Evolutionary conservation across 2,329 filamentous ascomycete species (phyloP).

Genomic region (Aspergillus caelatus): DNA sequence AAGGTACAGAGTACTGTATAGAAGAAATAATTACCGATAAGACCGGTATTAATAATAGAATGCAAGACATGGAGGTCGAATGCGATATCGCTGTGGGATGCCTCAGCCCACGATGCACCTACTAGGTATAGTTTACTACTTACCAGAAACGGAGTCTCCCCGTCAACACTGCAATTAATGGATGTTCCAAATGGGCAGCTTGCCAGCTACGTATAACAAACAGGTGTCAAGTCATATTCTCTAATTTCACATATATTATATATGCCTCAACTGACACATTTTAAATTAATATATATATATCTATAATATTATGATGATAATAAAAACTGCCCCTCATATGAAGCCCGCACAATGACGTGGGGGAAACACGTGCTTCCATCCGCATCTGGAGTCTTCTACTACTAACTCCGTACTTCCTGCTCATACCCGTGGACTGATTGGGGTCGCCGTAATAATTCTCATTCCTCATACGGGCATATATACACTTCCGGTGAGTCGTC

Average conservation of each 20-base stretch:
- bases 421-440: neutral
- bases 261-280: neutral
- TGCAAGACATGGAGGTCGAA: neutral
- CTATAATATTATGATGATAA: too few species aligned
- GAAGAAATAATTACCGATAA: neutral
- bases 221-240: neutral
- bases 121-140: neutral
- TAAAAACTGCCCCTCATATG: neutral
- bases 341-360: conserved; percentile 17
- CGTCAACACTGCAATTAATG: neutral
- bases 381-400: conserved; percentile 15
- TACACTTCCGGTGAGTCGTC: conserved; percentile 14
- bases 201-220: neutral
- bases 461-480: conserved; percentile 2
- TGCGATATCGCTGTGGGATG: neutral
- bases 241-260: neutral
- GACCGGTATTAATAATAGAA: neutral
- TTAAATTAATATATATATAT: neutral
- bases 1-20: too few species aligned
- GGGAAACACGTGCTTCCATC: conserved; percentile 25
- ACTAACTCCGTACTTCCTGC: neutral
- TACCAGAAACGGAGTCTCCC: neutral
- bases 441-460: neutral
- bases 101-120: neutral
- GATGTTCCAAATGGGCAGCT: neutral